These are phyloP conservation scores for Avicennia marina DNA, from an alignment of 257 asterid species.

Conservation along the genomic window DNA sequence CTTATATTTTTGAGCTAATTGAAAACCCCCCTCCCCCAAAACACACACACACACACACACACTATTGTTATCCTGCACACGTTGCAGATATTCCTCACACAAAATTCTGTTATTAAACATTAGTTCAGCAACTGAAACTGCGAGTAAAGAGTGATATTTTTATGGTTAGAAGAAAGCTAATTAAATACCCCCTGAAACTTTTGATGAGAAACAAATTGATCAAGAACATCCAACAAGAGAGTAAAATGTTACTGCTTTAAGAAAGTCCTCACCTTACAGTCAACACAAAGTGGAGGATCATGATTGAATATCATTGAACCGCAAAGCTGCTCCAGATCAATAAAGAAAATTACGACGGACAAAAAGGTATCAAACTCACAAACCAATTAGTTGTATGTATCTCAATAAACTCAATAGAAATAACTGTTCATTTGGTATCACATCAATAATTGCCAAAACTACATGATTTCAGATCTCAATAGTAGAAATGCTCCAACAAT, in stretches of 20 bases:
- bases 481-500: not conserved
- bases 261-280: conserved; percentile 61
- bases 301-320: conserved; percentile 88
- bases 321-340: conserved; percentile 80
- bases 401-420: not conserved
- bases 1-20: no score
- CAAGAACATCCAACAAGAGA: not conserved
- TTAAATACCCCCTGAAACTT: conserved; percentile 1
- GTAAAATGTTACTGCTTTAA: conserved; percentile 1
- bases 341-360: conserved; percentile 15
- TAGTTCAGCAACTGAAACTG: no score
- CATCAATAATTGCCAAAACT: not conserved
- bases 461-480: not conserved
- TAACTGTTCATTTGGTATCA: no score
- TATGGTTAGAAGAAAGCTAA: not conserved
- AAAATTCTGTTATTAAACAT: no score
- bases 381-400: not conserved
- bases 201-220: not conserved
- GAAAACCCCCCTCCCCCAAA: no score
- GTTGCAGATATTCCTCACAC: no score
- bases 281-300: conserved; percentile 76
- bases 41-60: no score
- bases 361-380: not conserved
- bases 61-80: no score
- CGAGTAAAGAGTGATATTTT: no score